These are phyloP conservation scores for Limnanthes douglasii DNA, from an alignment of 345 rosid genomes.

Conservation along the genomic window DNA sequence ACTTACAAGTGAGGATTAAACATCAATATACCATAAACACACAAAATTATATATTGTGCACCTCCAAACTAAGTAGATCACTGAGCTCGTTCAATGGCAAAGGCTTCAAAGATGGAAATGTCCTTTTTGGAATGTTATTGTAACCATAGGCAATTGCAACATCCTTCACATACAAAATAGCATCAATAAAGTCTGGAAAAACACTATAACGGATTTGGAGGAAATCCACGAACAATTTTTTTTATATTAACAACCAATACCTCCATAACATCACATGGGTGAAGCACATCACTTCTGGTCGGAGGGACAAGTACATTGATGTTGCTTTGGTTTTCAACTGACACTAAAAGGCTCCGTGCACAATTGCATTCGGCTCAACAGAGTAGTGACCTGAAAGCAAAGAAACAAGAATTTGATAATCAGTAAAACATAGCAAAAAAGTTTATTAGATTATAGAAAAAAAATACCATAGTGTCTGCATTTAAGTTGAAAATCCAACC, in stretches of 20 bases:
- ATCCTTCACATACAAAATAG: constrained; percentile 32
- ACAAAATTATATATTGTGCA: no score
- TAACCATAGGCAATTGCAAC: constrained; percentile 94
- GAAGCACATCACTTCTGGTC: constrained; percentile 83
- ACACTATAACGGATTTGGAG: no score
- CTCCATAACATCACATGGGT: constrained; percentile 94
- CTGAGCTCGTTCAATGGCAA: constrained; percentile 56
- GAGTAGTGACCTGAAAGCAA: constrained; percentile 41
- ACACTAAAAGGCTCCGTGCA: constrained; percentile 25
- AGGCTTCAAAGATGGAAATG: constrained; percentile 47
- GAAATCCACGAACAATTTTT: neutral
- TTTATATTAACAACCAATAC: constrained; percentile 17
- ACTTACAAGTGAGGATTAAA: no score
- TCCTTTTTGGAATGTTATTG: constrained; percentile 65
- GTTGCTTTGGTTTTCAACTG: constrained; percentile 17
- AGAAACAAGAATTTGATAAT: no score
- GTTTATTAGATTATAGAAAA: no score
- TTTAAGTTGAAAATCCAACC: neutral
- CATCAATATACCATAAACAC: no score
- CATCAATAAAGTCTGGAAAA: neutral
- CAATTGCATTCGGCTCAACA: constrained; percentile 75
- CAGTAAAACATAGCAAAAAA: no score
- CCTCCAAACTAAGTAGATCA: constrained; percentile 78
- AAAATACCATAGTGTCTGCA: no score
- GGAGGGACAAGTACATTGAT: constrained; percentile 67